Evolutionary conservation across 371 early-diverging fungal species (phyloP), one percentile per base, ranked within the genome.

Genomic region (Zychaea mexicana): DNA sequence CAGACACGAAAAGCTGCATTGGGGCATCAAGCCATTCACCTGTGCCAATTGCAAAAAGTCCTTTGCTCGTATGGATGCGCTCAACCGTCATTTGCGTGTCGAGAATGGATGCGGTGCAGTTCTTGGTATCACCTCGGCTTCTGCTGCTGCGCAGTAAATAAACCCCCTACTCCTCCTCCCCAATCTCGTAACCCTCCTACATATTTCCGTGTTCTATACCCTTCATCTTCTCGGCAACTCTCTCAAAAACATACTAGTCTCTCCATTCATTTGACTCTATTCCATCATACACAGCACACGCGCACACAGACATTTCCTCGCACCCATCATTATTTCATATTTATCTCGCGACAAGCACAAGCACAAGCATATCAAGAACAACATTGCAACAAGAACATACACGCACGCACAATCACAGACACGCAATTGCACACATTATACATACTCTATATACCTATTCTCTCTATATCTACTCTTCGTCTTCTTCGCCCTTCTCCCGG

Each of bases 1-100:
- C 38, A 66, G 88, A 57, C 88, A 87, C 59, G 77, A 79, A 55
- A 83, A 83, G 60, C 68, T 85, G 21, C 88, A 87, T 66, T 72
- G 79, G 60, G 83, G 82, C 9, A 72, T 82, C 24, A 81, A 81
- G 31, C 88, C 88, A 26, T 83, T 81, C 56, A 68, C 72, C n/a
- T 88, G 88, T 60, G 57, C 65, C 7, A 70, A 76, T 54, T 88
- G 88, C 49, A 72, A 77, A 21, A 79, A 80, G 27, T 61, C 81
- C 0, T 88, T 88, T 68, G 82, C 83, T 22, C 81, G 91, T 6
- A 76, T 85, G 65, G 91, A 91, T 68, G 91, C 90, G 21, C 68
- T 91, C 28, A 89, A 87, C 67, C 73, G 91, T 17, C 91, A 91
- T 66, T 73, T 87, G 54, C 82, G 86, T 28, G 81, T 84, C 5